These are phyloP conservation scores for Gilbertella persicaria DNA, from an alignment of 371 early-diverging fungal species.

Conservation along the genomic window DNA sequence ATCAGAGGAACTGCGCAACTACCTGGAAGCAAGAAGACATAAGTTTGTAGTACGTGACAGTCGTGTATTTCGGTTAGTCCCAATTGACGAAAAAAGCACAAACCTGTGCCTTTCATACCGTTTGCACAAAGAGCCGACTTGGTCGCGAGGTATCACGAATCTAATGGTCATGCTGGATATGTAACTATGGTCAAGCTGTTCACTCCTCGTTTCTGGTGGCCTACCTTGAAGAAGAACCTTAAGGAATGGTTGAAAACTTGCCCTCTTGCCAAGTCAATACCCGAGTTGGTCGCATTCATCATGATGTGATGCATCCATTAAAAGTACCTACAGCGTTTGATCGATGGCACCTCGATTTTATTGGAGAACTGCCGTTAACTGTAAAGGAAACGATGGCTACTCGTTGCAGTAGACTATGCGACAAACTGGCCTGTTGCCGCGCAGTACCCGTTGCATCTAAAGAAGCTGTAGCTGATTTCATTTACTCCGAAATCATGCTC, in stretches of 20 bases:
- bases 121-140: constrained; percentile 14
- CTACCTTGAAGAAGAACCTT: constrained; percentile 17
- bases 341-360: constrained; percentile 28
- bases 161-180: constrained; percentile 21
- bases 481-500: constrained; percentile 29
- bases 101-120: background rate
- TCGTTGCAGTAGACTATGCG: constrained; percentile 40
- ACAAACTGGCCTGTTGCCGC: constrained; percentile 44
- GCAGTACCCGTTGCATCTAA: constrained; percentile 35
- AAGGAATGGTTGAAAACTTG: constrained; percentile 17
- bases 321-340: constrained; percentile 14
- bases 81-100: background rate
- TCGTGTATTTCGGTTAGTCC: constrained; percentile 9
- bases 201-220: constrained; percentile 33
- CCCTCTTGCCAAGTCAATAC: constrained; percentile 27
- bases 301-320: constrained; percentile 20
- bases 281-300: background rate
- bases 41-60: constrained; percentile 3
- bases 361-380: constrained; percentile 24
- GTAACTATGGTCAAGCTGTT: constrained; percentile 17
- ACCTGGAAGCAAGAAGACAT: too few relatives aligned
- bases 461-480: constrained; percentile 20
- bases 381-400: constrained; percentile 21
- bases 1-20: too few relatives aligned
- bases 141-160: constrained; percentile 15